A percentile compares a stretch with the other conserved stretches of the same genome.
phyloP scores from a whole-genome alignment of 2,329 filamentous ascomycete genomes.

The Macroventuria anomochaeta region DNA sequence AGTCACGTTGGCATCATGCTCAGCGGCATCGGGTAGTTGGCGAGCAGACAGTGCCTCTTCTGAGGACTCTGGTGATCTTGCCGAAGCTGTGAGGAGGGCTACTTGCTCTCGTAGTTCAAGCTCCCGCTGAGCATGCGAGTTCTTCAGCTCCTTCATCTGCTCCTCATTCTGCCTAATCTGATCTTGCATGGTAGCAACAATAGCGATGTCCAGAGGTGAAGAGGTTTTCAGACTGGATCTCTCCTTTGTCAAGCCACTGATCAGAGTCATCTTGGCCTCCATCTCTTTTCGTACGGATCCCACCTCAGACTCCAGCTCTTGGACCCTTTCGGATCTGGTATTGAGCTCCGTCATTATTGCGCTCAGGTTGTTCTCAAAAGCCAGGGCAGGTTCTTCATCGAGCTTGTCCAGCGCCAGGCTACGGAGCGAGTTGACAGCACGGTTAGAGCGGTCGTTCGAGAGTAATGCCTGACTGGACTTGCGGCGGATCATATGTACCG shows the following conservation, averaged over 20 bases:
- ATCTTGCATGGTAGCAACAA: slow-evolving; percentile 84
- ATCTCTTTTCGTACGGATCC: slow-evolving; percentile 89
- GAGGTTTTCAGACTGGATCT: slow-evolving; percentile 82
- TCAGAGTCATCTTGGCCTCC: slow-evolving; percentile 95
- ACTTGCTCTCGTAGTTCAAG: slow-evolving; percentile 76
- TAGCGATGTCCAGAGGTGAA: slow-evolving; percentile 87
- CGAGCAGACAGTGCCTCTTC: slow-evolving; percentile 31
- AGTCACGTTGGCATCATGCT: slow-evolving; percentile 16
- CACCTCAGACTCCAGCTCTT: slow-evolving; percentile 86
- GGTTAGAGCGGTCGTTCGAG: slow-evolving; percentile 86
- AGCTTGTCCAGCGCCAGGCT: slow-evolving; percentile 89
- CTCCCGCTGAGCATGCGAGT: slow-evolving; percentile 75
- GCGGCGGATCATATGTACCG: slow-evolving; percentile 82
- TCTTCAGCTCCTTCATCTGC: slow-evolving; percentile 75
- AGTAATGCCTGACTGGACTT: slow-evolving; percentile 92
- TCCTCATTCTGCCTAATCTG: slow-evolving; percentile 86
- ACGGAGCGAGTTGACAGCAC: slow-evolving; percentile 86
- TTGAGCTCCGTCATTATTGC: slow-evolving; percentile 92
- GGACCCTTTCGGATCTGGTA: slow-evolving; percentile 83
- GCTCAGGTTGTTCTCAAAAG: slow-evolving; percentile 90
- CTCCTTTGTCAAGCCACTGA: slow-evolving; percentile 90
- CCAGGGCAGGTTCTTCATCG: slow-evolving; percentile 81
- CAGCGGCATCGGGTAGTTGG: slow-evolving; percentile 12
- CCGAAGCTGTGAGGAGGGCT: slow-evolving; percentile 66
- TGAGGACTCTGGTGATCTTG: slow-evolving; percentile 41